These are phyloP conservation scores for Ceratobasidium sp. DNA, from an alignment of 1,284 basidiomycete species.

Conservation along the genomic window DNA sequence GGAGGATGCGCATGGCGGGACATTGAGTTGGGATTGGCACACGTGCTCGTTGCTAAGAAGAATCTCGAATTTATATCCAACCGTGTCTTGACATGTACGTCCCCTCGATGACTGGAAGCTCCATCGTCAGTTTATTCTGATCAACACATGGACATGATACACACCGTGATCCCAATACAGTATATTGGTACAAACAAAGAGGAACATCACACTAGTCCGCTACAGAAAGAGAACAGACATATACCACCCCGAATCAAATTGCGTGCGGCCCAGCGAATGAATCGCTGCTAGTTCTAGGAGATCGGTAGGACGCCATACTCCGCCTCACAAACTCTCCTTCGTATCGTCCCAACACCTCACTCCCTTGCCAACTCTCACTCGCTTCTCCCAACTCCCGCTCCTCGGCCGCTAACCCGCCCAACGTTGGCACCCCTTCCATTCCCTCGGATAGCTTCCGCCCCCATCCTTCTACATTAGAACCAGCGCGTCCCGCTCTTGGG, in stretches of 20 bases:
- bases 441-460: conserved; percentile 16
- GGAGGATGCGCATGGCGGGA: conserved; percentile 31
- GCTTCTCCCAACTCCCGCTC: conserved; percentile 4
- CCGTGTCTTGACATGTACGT: background rate
- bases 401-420: conserved; percentile 23
- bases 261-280: conserved; percentile 34
- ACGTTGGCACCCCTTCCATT: background rate
- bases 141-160: conserved; percentile 43
- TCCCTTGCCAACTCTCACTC: conserved; percentile 11
- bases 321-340: conserved; percentile 35
- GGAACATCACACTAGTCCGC: conserved; percentile 4
- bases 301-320: conserved; percentile 23
- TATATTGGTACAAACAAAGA: conserved; percentile 27
- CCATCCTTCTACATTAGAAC: conserved; percentile 36
- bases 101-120: background rate
- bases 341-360: conserved; percentile 27
- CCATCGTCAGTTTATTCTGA: conserved; percentile 21
- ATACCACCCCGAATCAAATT: conserved; percentile 13
- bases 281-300: conserved; percentile 5
- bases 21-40: conserved; percentile 14
- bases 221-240: background rate
- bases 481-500: background rate
- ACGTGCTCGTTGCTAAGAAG: conserved; percentile 8
- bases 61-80: conserved; percentile 16
- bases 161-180: conserved; percentile 19